These are phyloP conservation scores for Artemisia annua DNA, from an alignment of 129 eudicot species.

Conservation along the genomic window DNA sequence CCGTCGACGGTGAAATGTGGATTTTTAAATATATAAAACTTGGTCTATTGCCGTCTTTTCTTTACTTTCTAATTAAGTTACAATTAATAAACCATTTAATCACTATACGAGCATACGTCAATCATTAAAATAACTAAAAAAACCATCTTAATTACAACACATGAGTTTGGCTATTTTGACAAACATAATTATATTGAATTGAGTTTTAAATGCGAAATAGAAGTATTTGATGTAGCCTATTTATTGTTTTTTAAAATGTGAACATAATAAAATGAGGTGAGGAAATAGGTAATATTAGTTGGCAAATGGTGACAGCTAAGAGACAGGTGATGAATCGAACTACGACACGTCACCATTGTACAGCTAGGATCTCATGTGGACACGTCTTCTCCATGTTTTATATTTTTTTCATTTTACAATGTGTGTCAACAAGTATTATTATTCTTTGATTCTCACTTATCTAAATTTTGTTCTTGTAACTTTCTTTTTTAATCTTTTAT, in stretches of 20 bases:
- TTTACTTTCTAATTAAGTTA: background rate
- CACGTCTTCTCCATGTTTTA: constrained; percentile 41
- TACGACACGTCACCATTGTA: constrained; percentile 39
- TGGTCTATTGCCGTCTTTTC: background rate
- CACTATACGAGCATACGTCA: background rate
- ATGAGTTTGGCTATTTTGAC: background rate
- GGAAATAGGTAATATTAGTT: constrained; percentile 27
- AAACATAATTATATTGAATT: background rate
- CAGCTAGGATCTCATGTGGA: constrained; percentile 40
- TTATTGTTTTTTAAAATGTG: background rate
- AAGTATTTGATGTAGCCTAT: background rate
- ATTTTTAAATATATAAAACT: background rate
- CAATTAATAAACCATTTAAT: background rate
- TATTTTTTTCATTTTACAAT: background rate
- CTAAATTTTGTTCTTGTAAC: background rate
- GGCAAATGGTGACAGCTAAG: constrained; percentile 41
- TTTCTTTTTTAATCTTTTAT: background rate
- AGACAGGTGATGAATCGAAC: constrained; percentile 22
- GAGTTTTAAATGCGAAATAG: background rate
- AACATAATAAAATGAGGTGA: constrained; percentile 9
- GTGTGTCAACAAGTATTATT: background rate
- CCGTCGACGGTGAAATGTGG: background rate
- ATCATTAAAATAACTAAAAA: constrained; percentile 2
- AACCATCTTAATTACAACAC: background rate
- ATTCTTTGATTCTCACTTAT: background rate